Percentiles rank a stretch among this genome's conserved stretches.
phyloP scores from a whole-genome alignment of 768 basidiomycete genomes.

The Suillus discolor region DNA sequence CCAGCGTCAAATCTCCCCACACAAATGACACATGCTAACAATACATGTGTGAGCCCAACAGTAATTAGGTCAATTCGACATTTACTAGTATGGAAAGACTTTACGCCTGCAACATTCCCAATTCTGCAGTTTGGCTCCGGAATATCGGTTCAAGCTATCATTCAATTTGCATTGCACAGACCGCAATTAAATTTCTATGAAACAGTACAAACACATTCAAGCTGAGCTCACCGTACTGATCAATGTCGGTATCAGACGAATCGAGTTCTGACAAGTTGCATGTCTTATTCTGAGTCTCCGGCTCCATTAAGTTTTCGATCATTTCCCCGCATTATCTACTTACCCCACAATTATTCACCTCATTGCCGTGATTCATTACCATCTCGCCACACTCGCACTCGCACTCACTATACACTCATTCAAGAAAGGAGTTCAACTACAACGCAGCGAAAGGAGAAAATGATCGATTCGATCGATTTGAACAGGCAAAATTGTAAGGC shows the following conservation, averaged over 20 bases:
- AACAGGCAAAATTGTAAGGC: background rate
- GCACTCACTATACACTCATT: too few relatives aligned
- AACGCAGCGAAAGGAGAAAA: background rate
- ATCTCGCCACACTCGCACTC: background rate
- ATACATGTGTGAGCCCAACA: too few relatives aligned
- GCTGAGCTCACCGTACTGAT: too few relatives aligned
- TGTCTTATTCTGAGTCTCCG: constrained; percentile 8
- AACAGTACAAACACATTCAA: background rate
- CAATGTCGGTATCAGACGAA: background rate
- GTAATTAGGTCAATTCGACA: too few relatives aligned
- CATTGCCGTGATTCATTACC: background rate
- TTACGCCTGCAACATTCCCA: background rate
- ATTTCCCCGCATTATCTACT: constrained; percentile 1
- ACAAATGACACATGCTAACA: too few relatives aligned
- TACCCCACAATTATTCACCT: background rate
- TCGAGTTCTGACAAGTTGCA: background rate
- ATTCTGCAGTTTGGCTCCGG: background rate
- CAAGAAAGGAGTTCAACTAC: background rate
- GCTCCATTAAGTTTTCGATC: background rate
- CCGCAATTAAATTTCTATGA: background rate
- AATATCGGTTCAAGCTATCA: background rate
- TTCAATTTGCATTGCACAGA: too few relatives aligned
- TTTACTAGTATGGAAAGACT: background rate
- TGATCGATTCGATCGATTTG: background rate
- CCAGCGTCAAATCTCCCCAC: too few relatives aligned